Evolutionary conservation across 345 rosid species (phyloP), one percentile per base, ranked within the genome.

Genomic region (Lenwebbia sp.): DNA sequence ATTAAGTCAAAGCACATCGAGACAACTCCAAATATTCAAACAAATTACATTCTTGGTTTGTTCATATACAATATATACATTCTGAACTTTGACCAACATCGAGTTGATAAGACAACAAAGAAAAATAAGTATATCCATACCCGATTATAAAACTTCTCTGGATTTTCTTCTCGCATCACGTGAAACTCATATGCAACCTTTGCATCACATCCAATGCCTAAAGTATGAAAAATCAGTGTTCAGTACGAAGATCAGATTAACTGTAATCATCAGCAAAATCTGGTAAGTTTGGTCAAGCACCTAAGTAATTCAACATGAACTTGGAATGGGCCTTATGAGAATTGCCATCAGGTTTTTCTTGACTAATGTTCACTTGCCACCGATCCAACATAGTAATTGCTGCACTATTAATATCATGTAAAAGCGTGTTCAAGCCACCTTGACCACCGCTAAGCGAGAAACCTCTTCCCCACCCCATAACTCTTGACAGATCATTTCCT

Each of bases 201-300:
- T 9, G 98, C 98, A 90, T 95, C 98, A 82, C 98, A 95, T 74
- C 98, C 98, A 86, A 95, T 92, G 87, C 98, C 98, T 95, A 83
- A 41, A 88, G 81, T 87, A 87, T 54, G 17, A 52, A 83, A 82
- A n/a, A 28, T 33, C 58, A 52, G 84, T 10, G 19, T 13, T 70
- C 81, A 54, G 58, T 28, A 82, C 52, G 56, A 33, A 26, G 55
- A 82, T 33, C 25, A 9, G 84, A 82, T 26, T 51, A 82, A 88
- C 60, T n/a, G 83, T 65, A 84, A 74, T 85, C 84, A 70, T 65
- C 84, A 87, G 76, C 55, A 28, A 75, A 52, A 49, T 76, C 78
- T 58, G 41, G 76, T 60, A 87, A 44, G 17, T 83, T 58, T 12
- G 62, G 17, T 82, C 21, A 47, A 55, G 56, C 88, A 95, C 98